phyloP scores from a whole-genome alignment of 768 basidiomycete genomes.

The Pseudohyphozyma bogoriensis region DNA sequence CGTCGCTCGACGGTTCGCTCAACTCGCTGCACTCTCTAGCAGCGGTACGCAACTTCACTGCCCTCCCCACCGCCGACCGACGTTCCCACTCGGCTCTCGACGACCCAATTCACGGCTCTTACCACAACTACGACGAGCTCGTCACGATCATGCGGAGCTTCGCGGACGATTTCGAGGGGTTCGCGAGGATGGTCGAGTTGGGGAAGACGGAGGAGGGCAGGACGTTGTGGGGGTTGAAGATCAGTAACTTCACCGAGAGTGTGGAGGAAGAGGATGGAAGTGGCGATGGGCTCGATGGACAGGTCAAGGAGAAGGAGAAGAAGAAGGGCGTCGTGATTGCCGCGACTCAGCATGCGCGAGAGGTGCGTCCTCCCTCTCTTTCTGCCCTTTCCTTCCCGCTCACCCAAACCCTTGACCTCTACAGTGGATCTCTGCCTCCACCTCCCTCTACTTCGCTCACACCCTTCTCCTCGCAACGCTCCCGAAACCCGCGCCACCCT shows the following conservation, averaged over 20 bases:
- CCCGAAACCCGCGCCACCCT: slow-evolving; percentile 29
- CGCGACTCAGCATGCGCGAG: slow-evolving; percentile 65
- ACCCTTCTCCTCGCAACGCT: slow-evolving; percentile 44
- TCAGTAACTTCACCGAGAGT: slow-evolving; percentile 33
- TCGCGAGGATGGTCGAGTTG: slow-evolving; percentile 44
- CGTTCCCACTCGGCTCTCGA: not conserved
- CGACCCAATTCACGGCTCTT: slow-evolving; percentile 39
- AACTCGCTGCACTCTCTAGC: too few species aligned
- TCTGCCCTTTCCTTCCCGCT: not conserved
- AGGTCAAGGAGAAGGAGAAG: slow-evolving; percentile 17
- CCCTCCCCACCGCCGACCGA: not conserved
- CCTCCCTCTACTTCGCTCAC: slow-evolving; percentile 63
- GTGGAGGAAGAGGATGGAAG: slow-evolving; percentile 2
- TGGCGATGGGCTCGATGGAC: too few species aligned
- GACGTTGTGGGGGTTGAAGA: slow-evolving; percentile 50
- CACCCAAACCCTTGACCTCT: not conserved
- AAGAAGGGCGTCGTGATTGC: slow-evolving; percentile 52
- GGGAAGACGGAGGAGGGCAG: slow-evolving; percentile 54
- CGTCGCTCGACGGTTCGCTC: too few species aligned
- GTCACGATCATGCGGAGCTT: slow-evolving; percentile 49
- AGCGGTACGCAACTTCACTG: slow-evolving; percentile 3
- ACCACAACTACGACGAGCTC: slow-evolving; percentile 53
- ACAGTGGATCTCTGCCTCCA: slow-evolving; percentile 71
- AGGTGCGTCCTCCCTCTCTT: slow-evolving; percentile 34
- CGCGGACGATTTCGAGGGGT: slow-evolving; percentile 44